phyloP scores from a whole-genome alignment of 208 protist species.

The Naegleria lovaniensis region DNA sequence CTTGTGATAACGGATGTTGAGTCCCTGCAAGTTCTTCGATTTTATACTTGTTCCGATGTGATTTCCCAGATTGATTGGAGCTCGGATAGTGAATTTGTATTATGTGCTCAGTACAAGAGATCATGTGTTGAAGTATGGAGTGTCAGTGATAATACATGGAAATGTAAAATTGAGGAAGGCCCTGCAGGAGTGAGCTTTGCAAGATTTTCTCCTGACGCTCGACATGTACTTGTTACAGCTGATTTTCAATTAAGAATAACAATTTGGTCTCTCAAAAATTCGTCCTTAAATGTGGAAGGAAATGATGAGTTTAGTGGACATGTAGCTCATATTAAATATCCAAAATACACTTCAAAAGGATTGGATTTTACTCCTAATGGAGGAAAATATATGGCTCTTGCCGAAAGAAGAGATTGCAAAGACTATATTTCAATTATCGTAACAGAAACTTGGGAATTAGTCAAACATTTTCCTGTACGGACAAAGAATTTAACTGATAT shows the following conservation, averaged over 20 bases:
- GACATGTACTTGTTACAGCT: slow-evolving; percentile 32
- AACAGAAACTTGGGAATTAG: slow-evolving; percentile 23
- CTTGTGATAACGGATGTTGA: slow-evolving; percentile 31
- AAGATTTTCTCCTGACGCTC: slow-evolving; percentile 35
- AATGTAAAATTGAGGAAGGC: slow-evolving; percentile 42
- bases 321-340: slow-evolving; percentile 32
- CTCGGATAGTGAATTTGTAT: slow-evolving; percentile 33
- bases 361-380: slow-evolving; percentile 23
- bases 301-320: background rate
- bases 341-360: slow-evolving; percentile 28
- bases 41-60: slow-evolving; percentile 32
- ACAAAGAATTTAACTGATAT: slow-evolving; percentile 31
- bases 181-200: slow-evolving; percentile 33
- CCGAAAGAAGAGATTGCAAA: slow-evolving; percentile 31
- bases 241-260: slow-evolving; percentile 38
- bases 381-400: slow-evolving; percentile 34
- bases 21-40: slow-evolving; percentile 28
- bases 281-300: background rate
- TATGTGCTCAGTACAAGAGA: slow-evolving; percentile 31
- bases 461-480: slow-evolving; percentile 33
- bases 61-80: slow-evolving; percentile 38
- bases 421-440: slow-evolving; percentile 35
- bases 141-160: slow-evolving; percentile 29
- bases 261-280: background rate
- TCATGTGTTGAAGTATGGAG: slow-evolving; percentile 38